These are phyloP conservation scores for Cercospora berteroae DNA, from an alignment of 2,329 filamentous ascomycete genomes.

Conservation along the genomic window DNA sequence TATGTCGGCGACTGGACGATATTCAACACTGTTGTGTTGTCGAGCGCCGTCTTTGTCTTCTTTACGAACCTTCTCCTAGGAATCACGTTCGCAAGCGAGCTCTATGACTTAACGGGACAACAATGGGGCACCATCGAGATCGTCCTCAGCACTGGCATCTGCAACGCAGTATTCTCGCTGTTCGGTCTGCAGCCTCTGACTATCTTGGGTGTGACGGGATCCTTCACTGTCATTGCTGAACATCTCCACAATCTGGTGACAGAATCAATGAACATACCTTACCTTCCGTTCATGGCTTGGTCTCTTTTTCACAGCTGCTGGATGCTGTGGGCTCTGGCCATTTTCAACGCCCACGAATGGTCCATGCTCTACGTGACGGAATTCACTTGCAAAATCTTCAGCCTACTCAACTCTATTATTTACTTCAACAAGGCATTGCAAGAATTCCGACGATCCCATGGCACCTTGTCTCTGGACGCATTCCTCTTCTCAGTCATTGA, in stretches of 20 bases:
- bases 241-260: conserved; percentile 61
- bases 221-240: conserved; percentile 65
- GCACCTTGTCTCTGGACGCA: conserved; percentile 57
- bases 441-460: conserved; percentile 60
- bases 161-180: conserved; percentile 62
- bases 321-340: conserved; percentile 63
- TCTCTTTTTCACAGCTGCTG: conserved; percentile 63
- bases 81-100: conserved; percentile 65
- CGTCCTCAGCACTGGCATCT: conserved; percentile 64
- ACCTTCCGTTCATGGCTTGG: conserved; percentile 67
- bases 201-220: conserved; percentile 64
- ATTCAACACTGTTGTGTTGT: conserved; percentile 64
- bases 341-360: conserved; percentile 68
- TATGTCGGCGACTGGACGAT: conserved; percentile 39
- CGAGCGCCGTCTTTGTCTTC: conserved; percentile 64
- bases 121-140: conserved; percentile 67
- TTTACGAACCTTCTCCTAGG: conserved; percentile 66
- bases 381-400: conserved; percentile 66
- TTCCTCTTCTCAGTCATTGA: conserved; percentile 66
- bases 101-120: conserved; percentile 61
- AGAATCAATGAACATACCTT: conserved; percentile 57
- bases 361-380: conserved; percentile 69
- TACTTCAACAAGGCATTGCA: conserved; percentile 65
- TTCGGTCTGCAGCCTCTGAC: conserved; percentile 63
- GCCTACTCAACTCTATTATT: conserved; percentile 64